These are phyloP conservation scores for Vitis rupestris DNA, from an alignment of 164 flowering plant genomes.

Conservation along the genomic window DNA sequence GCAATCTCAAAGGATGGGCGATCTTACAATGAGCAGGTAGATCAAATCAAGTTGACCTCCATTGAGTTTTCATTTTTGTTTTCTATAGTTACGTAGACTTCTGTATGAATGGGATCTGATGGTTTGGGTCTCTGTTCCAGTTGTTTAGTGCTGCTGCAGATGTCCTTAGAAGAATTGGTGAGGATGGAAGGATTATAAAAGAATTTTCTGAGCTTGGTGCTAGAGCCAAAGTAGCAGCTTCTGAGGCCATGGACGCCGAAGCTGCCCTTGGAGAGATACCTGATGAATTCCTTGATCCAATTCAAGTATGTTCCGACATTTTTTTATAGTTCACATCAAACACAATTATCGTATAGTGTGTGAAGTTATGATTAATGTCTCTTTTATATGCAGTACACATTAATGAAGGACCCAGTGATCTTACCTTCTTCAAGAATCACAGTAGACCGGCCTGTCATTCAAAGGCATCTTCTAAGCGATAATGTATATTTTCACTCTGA, in stretches of 20 bases:
- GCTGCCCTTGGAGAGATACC: conserved; percentile 95
- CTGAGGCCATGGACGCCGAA: conserved; percentile 90
- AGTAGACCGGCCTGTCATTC: conserved; percentile 87
- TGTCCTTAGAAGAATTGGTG: conserved; percentile 75
- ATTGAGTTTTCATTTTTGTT: not conserved
- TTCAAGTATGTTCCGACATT: conserved; percentile 57
- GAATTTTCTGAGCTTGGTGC: conserved; percentile 82
- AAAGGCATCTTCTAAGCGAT: conserved; percentile 96
- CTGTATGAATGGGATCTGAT: conserved; percentile 11
- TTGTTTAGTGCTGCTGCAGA: conserved; percentile 87
- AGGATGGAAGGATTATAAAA: conserved; percentile 70
- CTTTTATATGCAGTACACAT: conserved; percentile 70
- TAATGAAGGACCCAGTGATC: conserved; percentile 97
- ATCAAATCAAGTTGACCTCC: not conserved
- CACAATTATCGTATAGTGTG: not conserved
- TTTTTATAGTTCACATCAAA: no score
- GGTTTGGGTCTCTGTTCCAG: conserved; percentile 37
- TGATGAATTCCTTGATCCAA: conserved; percentile 98
- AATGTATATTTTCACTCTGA: conserved; percentile 35
- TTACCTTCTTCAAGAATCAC: conserved; percentile 90
- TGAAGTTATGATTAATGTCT: not conserved
- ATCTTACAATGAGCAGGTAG: conserved; percentile 95
- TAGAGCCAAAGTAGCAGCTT: conserved; percentile 84
- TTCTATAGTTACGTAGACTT: not conserved
- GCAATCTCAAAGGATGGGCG: conserved; percentile 96